phyloP scores from a whole-genome alignment of 2,329 filamentous ascomycete species.

The Monosporascus sp. region DNA sequence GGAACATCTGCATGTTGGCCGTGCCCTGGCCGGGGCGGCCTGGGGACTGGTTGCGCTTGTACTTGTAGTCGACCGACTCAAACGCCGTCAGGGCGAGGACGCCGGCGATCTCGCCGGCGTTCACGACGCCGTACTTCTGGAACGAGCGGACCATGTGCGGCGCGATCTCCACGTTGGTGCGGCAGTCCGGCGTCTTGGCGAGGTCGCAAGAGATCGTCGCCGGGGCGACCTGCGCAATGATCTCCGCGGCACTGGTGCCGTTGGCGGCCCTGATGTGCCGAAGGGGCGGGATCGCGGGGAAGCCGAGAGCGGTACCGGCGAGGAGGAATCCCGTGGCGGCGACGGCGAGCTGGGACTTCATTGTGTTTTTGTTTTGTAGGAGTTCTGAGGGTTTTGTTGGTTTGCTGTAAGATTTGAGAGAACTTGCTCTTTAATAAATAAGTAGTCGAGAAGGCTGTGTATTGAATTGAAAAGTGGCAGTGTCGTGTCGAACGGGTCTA shows the following conservation, averaged over 20 bases:
- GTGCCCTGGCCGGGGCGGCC: conserved; percentile 67
- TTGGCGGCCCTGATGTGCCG: conserved; percentile 1
- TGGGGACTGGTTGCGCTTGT: conserved; percentile 59
- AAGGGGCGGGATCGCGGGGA: conserved; percentile 9
- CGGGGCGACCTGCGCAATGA: conserved; percentile 53
- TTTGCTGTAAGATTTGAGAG: background rate
- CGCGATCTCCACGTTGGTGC: conserved; percentile 57
- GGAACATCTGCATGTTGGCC: conserved; percentile 46
- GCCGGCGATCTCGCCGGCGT: conserved; percentile 59
- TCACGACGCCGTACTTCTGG: conserved; percentile 47
- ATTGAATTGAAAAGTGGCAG: background rate
- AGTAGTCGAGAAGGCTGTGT: background rate
- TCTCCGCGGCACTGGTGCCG: conserved; percentile 23
- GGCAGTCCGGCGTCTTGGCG: conserved; percentile 52
- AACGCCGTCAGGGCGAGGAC: conserved; percentile 65
- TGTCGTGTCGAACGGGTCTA: background rate
- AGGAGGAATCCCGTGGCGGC: conserved; percentile 22
- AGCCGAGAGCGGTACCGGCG: conserved; percentile 18
- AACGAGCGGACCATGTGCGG: conserved; percentile 53
- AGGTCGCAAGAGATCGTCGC: conserved; percentile 45
- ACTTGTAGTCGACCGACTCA: conserved; percentile 66
- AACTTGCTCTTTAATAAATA: background rate
- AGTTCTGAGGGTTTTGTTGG: conserved; percentile 8
- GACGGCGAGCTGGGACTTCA: conserved; percentile 22
- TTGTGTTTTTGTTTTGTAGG: conserved; percentile 9